These are phyloP conservation scores for Theobroma cacao DNA, from an alignment of 345 rosid species.

Conservation along the genomic window DNA sequence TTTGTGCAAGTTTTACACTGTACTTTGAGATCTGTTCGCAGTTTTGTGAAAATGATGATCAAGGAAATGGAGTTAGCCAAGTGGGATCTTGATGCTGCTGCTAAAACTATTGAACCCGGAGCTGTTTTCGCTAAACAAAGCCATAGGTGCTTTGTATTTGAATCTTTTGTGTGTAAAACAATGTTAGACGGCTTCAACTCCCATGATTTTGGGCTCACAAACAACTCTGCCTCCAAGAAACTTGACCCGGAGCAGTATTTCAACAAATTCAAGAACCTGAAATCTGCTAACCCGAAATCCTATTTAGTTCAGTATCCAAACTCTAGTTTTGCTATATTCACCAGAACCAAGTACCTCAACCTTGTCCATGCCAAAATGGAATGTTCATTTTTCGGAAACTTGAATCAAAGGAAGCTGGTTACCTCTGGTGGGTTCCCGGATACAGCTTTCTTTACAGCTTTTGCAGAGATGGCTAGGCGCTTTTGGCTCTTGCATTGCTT, in stretches of 20 bases:
- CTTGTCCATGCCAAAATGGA: slow-evolving; percentile 97
- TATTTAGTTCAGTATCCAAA: slow-evolving; percentile 51
- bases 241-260: slow-evolving; percentile 32
- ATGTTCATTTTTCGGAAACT: slow-evolving; percentile 81
- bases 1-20: slow-evolving; percentile 58
- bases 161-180: slow-evolving; percentile 65
- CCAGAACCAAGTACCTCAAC: slow-evolving; percentile 56
- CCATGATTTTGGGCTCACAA: slow-evolving; percentile 32
- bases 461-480: slow-evolving; percentile 75
- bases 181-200: slow-evolving; percentile 67
- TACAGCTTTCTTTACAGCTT: slow-evolving; percentile 62
- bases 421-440: slow-evolving; percentile 74
- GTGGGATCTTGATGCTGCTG: slow-evolving; percentile 86
- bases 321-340: slow-evolving; percentile 52
- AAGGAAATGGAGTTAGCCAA: slow-evolving; percentile 75
- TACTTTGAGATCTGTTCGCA: slow-evolving; percentile 51
- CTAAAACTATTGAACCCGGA: slow-evolving; percentile 51
- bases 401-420: slow-evolving; percentile 78
- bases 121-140: slow-evolving; percentile 38
- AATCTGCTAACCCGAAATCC: slow-evolving; percentile 41
- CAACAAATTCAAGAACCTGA: slow-evolving; percentile 46
- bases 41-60: slow-evolving; percentile 62
- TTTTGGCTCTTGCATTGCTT: slow-evolving; percentile 76
- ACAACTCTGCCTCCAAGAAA: slow-evolving; percentile 10
- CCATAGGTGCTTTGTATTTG: slow-evolving; percentile 61